Conservation (phyloP, 1,139 yeast species). For the Yamadazyma siamensis region DNA sequence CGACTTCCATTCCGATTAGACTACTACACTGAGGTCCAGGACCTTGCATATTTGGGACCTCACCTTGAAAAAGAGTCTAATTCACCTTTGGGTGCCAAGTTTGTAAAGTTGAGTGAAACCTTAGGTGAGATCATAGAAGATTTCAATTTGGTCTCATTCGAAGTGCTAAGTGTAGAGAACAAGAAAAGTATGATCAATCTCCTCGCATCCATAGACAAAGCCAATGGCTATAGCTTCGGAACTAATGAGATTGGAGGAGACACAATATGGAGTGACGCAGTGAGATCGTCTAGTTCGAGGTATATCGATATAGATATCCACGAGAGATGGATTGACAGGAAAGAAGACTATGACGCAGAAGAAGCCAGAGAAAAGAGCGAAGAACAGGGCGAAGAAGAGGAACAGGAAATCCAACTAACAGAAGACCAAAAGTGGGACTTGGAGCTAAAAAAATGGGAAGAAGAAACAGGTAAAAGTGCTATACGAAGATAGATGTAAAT, state of each 20-base stretch:
- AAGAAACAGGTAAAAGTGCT: constrained; percentile 11
- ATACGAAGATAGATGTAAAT: constrained; percentile 3
- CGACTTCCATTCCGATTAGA: constrained; percentile 68
- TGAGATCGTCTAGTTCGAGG: constrained; percentile 65
- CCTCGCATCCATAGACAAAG: constrained; percentile 76
- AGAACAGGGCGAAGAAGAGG: constrained; percentile 24
- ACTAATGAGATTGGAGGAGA: constrained; percentile 93
- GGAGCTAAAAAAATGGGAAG: constrained; percentile 57
- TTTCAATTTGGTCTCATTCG: constrained; percentile 82
- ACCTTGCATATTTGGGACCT: constrained; percentile 67
- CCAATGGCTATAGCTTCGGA: constrained; percentile 92
- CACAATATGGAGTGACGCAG: constrained; percentile 92
- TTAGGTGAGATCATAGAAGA: constrained; percentile 85
- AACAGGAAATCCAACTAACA: constrained; percentile 26
- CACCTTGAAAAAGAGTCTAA: constrained; percentile 61
- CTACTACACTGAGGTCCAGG: constrained; percentile 90
- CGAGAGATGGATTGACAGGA: constrained; percentile 92
- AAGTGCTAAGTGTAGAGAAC: constrained; percentile 87
- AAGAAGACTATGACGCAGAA: constrained; percentile 64
- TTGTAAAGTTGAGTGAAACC: constrained; percentile 68
- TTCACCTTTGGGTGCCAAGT: constrained; percentile 57
- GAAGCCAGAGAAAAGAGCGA: constrained; percentile 49
- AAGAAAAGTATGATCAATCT: constrained; percentile 86
- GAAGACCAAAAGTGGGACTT: constrained; percentile 73
- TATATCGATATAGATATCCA: constrained; percentile 70